A percentile compares a stretch with the other conserved stretches of the same genome.
Conservation (phyloP, 805 yeast genomes). For the Myxozyma melibiosi region DNA sequence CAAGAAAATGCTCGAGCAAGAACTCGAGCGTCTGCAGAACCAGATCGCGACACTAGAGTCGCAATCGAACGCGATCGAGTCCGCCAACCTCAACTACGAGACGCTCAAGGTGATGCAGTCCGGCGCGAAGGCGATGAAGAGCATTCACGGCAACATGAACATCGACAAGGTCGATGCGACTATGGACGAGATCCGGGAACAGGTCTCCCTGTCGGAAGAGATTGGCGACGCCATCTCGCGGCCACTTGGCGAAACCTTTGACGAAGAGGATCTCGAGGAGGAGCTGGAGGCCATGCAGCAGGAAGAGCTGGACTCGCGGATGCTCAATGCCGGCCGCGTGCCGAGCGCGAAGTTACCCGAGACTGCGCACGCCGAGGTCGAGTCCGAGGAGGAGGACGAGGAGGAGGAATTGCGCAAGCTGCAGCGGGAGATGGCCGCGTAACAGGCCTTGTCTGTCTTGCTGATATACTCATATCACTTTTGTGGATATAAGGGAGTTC, state of each 20-base stretch:
- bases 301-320: constrained; percentile 67
- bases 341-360: constrained; percentile 40
- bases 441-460: background rate
- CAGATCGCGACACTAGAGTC: constrained; percentile 89
- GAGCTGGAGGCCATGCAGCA: constrained; percentile 87
- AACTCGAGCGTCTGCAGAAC: constrained; percentile 76
- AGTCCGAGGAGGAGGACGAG: constrained; percentile 44
- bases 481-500: constrained; percentile 15
- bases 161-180: constrained; percentile 96
- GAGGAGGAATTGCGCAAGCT: constrained; percentile 49
- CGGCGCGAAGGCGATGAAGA: constrained; percentile 95
- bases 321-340: constrained; percentile 43
- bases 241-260: constrained; percentile 68
- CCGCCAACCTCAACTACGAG: constrained; percentile 94
- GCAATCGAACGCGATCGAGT: constrained; percentile 86
- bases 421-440: constrained; percentile 50
- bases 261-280: constrained; percentile 88
- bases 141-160: constrained; percentile 90
- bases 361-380: constrained; percentile 34
- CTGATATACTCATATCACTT: background rate
- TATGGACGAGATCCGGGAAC: constrained; percentile 97
- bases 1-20: constrained; percentile 78
- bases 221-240: constrained; percentile 94
- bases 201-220: constrained; percentile 92
- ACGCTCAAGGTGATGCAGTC: constrained; percentile 99